A percentile compares a stretch with the other conserved stretches of the same genome.
phyloP scores from a whole-genome alignment of 371 early-diverging fungal species.

The Mortierella sp. region DNA sequence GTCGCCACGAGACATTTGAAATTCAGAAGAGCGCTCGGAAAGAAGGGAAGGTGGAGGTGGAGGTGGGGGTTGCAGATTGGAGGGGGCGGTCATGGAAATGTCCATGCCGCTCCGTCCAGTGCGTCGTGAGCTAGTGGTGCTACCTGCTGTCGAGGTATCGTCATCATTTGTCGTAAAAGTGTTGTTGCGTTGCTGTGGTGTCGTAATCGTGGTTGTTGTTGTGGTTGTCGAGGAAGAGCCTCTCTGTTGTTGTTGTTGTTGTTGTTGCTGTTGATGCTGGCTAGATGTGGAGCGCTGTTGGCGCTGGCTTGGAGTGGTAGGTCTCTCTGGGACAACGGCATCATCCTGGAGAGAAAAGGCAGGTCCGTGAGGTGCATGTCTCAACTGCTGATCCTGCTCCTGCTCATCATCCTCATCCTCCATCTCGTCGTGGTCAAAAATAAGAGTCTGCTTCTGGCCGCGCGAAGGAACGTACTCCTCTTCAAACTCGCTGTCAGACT shows the following conservation, averaged over 20 bases:
- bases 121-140: constrained; percentile 30
- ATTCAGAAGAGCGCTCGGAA: constrained; percentile 44
- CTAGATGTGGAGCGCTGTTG: constrained; percentile 11
- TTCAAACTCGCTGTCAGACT: constrained; percentile 45
- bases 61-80: constrained; percentile 26
- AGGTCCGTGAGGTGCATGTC: constrained; percentile 12
- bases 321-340: constrained; percentile 45
- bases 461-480: constrained; percentile 31
- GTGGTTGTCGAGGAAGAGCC: constrained; percentile 14
- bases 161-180: constrained; percentile 26
- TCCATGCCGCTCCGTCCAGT: constrained; percentile 28
- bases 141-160: constrained; percentile 30
- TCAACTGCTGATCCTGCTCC: constrained; percentile 9
- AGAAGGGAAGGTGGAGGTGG: constrained; percentile 51
- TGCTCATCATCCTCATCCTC: constrained; percentile 37
- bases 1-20: constrained; percentile 37
- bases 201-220: background rate
- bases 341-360: constrained; percentile 26
- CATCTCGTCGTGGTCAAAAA: constrained; percentile 37
- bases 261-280: background rate
- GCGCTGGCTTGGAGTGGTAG: constrained; percentile 22
- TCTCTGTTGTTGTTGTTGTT: constrained; percentile 14
- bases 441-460: background rate
- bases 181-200: constrained; percentile 11
- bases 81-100: constrained; percentile 38